Evolutionary conservation across 2,329 filamentous ascomycete species (phyloP).

Genomic region (Pseudogymnoascus sp.): DNA sequence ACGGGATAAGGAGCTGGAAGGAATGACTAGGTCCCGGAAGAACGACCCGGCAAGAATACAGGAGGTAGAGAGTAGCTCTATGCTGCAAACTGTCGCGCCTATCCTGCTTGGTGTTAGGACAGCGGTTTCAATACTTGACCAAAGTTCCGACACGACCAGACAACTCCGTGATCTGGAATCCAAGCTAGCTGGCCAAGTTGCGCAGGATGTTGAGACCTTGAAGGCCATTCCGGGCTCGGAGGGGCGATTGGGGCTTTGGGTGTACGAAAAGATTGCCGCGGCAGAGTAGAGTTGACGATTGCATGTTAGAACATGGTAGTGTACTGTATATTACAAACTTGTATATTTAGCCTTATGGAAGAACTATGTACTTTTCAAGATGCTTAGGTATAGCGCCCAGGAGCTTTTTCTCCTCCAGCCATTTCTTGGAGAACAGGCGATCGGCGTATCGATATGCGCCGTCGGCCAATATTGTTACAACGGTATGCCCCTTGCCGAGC

Average conservation of each 20-base stretch:
- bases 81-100: conserved; percentile 28
- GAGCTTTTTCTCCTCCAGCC: conserved; percentile 81
- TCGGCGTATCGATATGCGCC: conserved; percentile 98
- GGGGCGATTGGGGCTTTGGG: not conserved
- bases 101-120: conserved; percentile 34
- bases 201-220: not conserved
- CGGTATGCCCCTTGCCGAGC: conserved; percentile 77
- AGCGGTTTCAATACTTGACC: conserved; percentile 28
- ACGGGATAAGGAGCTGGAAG: conserved; percentile 15
- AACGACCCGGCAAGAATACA: conserved; percentile 10
- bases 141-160: conserved; percentile 10
- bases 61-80: conserved; percentile 14
- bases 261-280: conserved; percentile 5
- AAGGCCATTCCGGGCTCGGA: not conserved
- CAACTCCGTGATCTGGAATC: conserved; percentile 1
- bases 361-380: conserved; percentile 86
- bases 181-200: not conserved
- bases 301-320: conserved; percentile 5
- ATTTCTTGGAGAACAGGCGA: conserved; percentile 81
- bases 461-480: conserved; percentile 91
- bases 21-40: not conserved
- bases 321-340: conserved; percentile 16
- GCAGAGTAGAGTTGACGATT: not conserved
- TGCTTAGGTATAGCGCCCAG: conserved; percentile 73
- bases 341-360: conserved; percentile 49